Evolutionary conservation across 257 asterid genomes (phyloP), one percentile per base, ranked within the genome.

Genomic region (Paraleonurus japonicus): DNA sequence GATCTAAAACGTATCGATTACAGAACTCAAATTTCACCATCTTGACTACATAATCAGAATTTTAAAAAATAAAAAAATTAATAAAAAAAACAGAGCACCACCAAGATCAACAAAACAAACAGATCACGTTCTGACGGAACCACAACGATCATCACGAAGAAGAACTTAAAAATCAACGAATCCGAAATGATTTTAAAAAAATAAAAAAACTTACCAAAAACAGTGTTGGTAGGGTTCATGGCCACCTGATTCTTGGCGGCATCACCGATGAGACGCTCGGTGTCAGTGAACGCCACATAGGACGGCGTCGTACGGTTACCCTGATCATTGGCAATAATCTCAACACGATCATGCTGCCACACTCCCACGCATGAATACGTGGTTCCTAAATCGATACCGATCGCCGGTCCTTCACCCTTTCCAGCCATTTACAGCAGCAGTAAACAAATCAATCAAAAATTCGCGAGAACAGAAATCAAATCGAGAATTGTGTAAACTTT

Each of bases 181-280:
- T 41, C 0, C 17, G 33, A 15, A 0, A 0, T 12, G 45, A 5
- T 7, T 37, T 37, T 10, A 37, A 37, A 3, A n/a, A n/a, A 22
- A 1, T 11, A 7, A 26, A 7, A 26, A 10, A 41, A 76, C 81
- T 76, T 39, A 80, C 84, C 85, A 17, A 81, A 81, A 17, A 81
- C 85, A 11, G 85, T 77, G 80, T 81, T 81, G 75, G 37, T 27
- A 5, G 85, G 85, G 66, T 81, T 81, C 85, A 81, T 81, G 48
- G 85, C 85, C 19, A 81, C 85, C 70, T 81, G 85, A 50, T 81
- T 81, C 73, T 81, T 81, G n/a, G 85, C 85, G 17, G 85, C 85
- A 7, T 81, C 85, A 17, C 85, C 85, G 62, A 81, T 81, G 73
- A 81, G 82, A 26, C 85, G 81, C 82, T 81, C 85, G 28, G 85